Conservation (phyloP, 1,284 basidiomycete genomes). For the Malassezia japonica region DNA sequence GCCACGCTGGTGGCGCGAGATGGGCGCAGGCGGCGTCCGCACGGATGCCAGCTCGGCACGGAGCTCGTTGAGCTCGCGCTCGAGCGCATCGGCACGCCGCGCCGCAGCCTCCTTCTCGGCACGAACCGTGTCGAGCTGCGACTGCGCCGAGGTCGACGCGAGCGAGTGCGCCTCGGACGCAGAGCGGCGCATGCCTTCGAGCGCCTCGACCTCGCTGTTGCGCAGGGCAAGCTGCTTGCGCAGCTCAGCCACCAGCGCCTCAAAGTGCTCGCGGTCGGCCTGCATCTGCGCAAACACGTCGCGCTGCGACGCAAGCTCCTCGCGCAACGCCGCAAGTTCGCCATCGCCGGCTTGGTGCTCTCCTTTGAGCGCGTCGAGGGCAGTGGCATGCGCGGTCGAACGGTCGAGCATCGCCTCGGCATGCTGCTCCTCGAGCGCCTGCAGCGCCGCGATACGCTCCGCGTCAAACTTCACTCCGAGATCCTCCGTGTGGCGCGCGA, state of each 20-base stretch:
- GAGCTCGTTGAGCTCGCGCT: neutral
- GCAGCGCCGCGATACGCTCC: too few relatives aligned
- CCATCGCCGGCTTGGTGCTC: too few relatives aligned
- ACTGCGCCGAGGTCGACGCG: neutral
- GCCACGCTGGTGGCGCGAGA: neutral
- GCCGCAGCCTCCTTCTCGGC: slow-evolving; percentile 2
- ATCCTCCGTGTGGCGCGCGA: too few relatives aligned
- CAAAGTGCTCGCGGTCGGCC: slow-evolving; percentile 17
- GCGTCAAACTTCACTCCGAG: too few relatives aligned
- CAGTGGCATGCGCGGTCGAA: too few relatives aligned
- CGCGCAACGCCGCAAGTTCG: neutral
- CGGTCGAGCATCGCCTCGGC: neutral
- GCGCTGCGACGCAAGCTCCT: neutral
- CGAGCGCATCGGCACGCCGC: neutral
- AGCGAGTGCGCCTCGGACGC: neutral
- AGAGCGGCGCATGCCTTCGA: neutral
- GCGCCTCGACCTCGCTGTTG: slow-evolving; percentile 11
- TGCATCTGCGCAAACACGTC: slow-evolving; percentile 7
- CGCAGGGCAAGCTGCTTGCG: slow-evolving; percentile 20
- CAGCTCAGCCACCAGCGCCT: slow-evolving; percentile 15
- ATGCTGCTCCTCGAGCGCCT: neutral
- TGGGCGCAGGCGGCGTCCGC: neutral
- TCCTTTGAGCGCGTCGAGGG: too few relatives aligned
- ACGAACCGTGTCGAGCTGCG: slow-evolving; percentile 7
- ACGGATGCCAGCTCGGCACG: neutral